These are phyloP conservation scores for Raffaelea albimanens DNA, from an alignment of 2,329 filamentous ascomycete genomes.

Conservation along the genomic window DNA sequence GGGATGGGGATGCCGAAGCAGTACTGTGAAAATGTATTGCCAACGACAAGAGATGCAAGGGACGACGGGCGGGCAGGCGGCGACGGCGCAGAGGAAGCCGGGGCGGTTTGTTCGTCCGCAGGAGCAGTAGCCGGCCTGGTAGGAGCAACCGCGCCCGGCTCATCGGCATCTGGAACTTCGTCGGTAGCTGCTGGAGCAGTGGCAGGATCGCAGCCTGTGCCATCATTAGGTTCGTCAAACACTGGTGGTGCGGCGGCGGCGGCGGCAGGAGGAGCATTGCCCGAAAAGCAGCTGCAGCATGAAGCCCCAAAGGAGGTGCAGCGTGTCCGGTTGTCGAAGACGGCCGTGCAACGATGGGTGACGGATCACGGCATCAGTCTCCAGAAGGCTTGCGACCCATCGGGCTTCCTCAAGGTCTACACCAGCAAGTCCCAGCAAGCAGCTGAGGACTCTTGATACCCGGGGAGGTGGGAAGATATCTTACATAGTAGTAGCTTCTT, in stretches of 20 bases:
- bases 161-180: no score
- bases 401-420: slow-evolving; percentile 65
- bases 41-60: no score
- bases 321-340: slow-evolving; percentile 43
- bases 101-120: background rate
- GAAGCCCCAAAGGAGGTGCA: slow-evolving; percentile 24
- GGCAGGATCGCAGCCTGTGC: background rate
- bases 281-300: slow-evolving; percentile 8
- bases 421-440: slow-evolving; percentile 18
- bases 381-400: slow-evolving; percentile 58
- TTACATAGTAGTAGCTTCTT: no score
- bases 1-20: slow-evolving; percentile 31
- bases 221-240: background rate
- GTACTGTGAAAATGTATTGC: slow-evolving; percentile 6
- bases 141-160: background rate
- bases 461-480: no score
- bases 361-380: slow-evolving; percentile 52
- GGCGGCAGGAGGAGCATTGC: slow-evolving; percentile 6
- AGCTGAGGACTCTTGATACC: slow-evolving; percentile 21
- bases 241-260: slow-evolving; percentile 4
- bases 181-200: background rate
- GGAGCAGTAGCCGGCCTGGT: background rate
- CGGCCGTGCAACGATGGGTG: slow-evolving; percentile 57
- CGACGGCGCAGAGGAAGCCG: background rate
- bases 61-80: slow-evolving; percentile 3